Evolutionary conservation across 116 monocot genomes (phyloP).

Genomic region (Trichopus zeylanicus): DNA sequence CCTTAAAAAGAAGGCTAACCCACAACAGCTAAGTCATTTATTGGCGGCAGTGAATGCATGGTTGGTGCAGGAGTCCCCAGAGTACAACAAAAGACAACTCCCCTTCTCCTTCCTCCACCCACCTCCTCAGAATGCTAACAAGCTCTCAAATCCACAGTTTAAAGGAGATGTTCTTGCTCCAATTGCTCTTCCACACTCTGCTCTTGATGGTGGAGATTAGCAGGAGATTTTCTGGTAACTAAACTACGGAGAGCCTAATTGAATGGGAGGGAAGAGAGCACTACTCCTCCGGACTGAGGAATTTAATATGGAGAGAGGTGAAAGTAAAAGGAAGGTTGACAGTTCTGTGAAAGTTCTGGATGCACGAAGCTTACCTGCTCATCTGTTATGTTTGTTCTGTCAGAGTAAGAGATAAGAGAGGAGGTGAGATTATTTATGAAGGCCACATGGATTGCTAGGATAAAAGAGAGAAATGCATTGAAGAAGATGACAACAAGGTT

Average conservation of each 20-base stretch:
- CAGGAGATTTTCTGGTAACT: too few species aligned
- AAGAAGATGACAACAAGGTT: neutral
- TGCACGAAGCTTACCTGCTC: neutral
- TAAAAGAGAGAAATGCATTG: neutral
- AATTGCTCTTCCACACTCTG: too few species aligned
- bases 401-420: neutral
- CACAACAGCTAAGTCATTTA: conserved; percentile 1
- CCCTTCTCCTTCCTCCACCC: neutral
- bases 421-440: conserved; percentile 1
- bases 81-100: neutral
- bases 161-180: too few species aligned
- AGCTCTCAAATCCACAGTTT: neutral
- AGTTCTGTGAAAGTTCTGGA: neutral
- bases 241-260: neutral
- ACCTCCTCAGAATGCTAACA: neutral
- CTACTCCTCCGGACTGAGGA: neutral
- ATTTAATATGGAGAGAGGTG: neutral
- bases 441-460: neutral
- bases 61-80: neutral
- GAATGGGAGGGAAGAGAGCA: neutral
- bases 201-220: too few species aligned
- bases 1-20: neutral
- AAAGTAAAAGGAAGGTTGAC: neutral
- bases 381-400: neutral
- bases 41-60: neutral